Conservation (phyloP, 75 land plant species). For the Selaginella tamariscina region DNA sequence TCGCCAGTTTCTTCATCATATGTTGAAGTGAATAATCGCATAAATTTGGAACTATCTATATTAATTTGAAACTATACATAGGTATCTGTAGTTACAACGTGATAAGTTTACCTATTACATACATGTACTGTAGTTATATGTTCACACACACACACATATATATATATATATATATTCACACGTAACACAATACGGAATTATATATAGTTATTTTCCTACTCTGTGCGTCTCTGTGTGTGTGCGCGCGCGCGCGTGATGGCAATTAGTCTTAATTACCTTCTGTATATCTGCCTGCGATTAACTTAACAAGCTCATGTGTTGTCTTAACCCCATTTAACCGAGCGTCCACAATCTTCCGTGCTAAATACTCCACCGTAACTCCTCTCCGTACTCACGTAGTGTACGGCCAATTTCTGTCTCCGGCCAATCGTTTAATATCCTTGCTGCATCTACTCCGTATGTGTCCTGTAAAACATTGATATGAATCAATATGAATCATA, state of each 20-base stretch:
- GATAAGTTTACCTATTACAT: background rate
- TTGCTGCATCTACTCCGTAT: constrained; percentile 47
- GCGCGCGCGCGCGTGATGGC: background rate
- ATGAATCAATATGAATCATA: background rate
- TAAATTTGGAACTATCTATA: too few species aligned
- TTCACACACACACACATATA: constrained; percentile 16
- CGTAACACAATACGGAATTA: background rate
- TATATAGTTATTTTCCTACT: too few species aligned
- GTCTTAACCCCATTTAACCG: constrained; percentile 59
- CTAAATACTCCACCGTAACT: constrained; percentile 69
- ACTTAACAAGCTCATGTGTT: constrained; percentile 54
- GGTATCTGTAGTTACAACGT: too few species aligned
- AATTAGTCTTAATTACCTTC: constrained; percentile 4
- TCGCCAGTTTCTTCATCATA: too few species aligned
- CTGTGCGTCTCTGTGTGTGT: too few species aligned
- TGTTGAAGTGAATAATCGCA: too few species aligned
- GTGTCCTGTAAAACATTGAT: background rate
- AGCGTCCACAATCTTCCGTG: constrained; percentile 57
- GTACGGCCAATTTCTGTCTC: constrained; percentile 82
- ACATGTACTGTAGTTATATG: constrained; percentile 18
- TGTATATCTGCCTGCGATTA: constrained; percentile 24
- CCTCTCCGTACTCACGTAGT: constrained; percentile 92
- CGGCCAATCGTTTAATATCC: constrained; percentile 85
- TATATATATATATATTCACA: background rate
- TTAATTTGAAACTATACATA: too few species aligned